phyloP scores from a whole-genome alignment of 2,329 filamentous ascomycete species.

The Trichoderma endophyticum region DNA sequence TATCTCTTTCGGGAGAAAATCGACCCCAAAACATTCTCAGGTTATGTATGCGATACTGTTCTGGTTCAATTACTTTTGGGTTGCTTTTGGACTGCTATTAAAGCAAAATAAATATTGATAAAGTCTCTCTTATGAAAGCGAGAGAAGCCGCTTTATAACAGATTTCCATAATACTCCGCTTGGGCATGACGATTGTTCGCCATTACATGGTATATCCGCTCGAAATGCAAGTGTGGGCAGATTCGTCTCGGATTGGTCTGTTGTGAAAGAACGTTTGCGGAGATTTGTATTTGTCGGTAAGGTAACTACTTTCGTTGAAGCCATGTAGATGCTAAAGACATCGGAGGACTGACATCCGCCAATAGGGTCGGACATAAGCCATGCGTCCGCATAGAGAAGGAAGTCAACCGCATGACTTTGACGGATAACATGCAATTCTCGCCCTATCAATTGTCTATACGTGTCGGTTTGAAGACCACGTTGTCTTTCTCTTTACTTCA shows the following conservation, averaged over 20 bases:
- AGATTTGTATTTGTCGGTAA: background rate
- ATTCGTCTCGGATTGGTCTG: background rate
- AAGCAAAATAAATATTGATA: background rate
- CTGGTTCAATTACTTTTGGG: background rate
- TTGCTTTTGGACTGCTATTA: background rate
- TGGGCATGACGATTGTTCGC: background rate
- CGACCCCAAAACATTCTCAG: background rate
- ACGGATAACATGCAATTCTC: background rate
- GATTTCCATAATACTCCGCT: background rate
- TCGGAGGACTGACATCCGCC: background rate
- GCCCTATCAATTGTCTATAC: background rate
- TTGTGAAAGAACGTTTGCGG: background rate
- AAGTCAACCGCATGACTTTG: background rate
- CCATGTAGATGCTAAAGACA: background rate
- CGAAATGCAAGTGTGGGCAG: background rate
- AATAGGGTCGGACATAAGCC: background rate
- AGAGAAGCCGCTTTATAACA: background rate
- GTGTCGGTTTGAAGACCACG: background rate
- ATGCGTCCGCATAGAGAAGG: background rate
- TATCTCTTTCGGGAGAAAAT: conserved; percentile 38
- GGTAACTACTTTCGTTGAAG: background rate
- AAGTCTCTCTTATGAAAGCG: background rate
- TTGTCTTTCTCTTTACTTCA: background rate
- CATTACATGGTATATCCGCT: background rate
- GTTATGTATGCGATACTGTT: background rate